These are phyloP conservation scores for Chrysopogon serrulatus DNA, from an alignment of 176 grass and related monocot species.

Conservation along the genomic window DNA sequence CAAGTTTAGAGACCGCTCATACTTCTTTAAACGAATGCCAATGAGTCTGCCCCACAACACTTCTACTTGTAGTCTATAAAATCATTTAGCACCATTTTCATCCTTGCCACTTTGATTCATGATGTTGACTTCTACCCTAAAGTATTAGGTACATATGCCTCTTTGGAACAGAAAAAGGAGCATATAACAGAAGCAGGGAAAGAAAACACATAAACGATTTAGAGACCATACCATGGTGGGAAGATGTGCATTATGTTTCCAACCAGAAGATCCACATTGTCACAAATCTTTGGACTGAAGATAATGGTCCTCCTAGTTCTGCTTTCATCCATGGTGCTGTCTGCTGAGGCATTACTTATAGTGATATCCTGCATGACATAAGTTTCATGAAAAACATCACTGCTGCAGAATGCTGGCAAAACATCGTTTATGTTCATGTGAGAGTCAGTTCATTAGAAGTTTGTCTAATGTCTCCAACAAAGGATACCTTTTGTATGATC, in stretches of 20 bases:
- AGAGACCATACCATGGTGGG: slow-evolving; percentile 68
- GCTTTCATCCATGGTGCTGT: slow-evolving; percentile 24
- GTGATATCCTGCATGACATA: slow-evolving; percentile 33
- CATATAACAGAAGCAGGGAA: slow-evolving; percentile 6
- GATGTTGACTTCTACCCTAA: neutral
- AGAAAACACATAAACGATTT: slow-evolving; percentile 1
- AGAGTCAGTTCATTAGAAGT: neutral
- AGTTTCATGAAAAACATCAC: neutral
- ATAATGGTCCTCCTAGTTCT: slow-evolving; percentile 52
- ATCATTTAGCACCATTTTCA: neutral
- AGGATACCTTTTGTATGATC: neutral
- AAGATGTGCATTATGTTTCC: slow-evolving; percentile 64
- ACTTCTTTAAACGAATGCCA: neutral
- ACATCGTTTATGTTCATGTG: slow-evolving; percentile 1
- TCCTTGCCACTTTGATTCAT: neutral
- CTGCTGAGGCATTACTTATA: slow-evolving; percentile 16
- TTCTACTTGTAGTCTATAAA: neutral
- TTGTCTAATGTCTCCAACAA: neutral
- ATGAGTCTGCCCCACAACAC: neutral
- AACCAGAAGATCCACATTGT: slow-evolving; percentile 62
- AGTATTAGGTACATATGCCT: neutral
- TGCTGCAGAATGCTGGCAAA: neutral
- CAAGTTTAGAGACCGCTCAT: neutral
- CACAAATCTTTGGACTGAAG: slow-evolving; percentile 85
- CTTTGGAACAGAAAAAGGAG: neutral